Evolutionary conservation across 257 asterid species (phyloP), one percentile per base, ranked within the genome.

Genomic region (Jacaranda mimosifolia): DNA sequence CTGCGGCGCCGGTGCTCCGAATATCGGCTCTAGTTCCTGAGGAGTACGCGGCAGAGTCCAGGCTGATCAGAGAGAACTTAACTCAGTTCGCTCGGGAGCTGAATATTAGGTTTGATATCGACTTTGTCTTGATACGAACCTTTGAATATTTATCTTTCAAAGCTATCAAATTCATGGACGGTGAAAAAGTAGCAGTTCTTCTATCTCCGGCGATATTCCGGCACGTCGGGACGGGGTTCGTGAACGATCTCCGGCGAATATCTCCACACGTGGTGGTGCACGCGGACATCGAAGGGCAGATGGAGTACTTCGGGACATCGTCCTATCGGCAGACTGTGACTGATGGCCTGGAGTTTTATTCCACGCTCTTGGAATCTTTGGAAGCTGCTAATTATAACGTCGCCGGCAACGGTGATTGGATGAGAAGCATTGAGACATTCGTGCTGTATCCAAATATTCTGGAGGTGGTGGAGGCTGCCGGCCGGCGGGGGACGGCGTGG

Each of bases 191-290:
- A 3, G 98, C 92, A 3, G 91, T 91, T 2, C 72, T 96, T 2
- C 79, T 93, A 42, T 89, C 99, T 1, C 94, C 97, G 13, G 79
- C 85, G 3, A 91, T 96, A 53, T 96, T 91, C 87, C 89, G 91
- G 53, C 89, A 86, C 2, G 87, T 88, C 9, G 99, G 97, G 3
- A 40, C 88, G 6, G 92, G 91, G 7, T 96, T 96, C 78, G 69
- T 96, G 62, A 87, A 75, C 72, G 97, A 91, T 59, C 91, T 96
- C 63, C 92, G 99, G 56, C 89, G 89, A 0, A 53, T 89, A 15
- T 76, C 88, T 5, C 97, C 98, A 13, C 88, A 93, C 72, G 92
- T 93, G 88, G 98, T 93, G 84, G 97, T 96, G 80, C 92, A 90
- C 83, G 92, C 91, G 83, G 97, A 91, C 78, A 77, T 74, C 46